These are phyloP conservation scores for Kondoa malvinella DNA, from an alignment of 768 basidiomycete genomes.

Conservation along the genomic window DNA sequence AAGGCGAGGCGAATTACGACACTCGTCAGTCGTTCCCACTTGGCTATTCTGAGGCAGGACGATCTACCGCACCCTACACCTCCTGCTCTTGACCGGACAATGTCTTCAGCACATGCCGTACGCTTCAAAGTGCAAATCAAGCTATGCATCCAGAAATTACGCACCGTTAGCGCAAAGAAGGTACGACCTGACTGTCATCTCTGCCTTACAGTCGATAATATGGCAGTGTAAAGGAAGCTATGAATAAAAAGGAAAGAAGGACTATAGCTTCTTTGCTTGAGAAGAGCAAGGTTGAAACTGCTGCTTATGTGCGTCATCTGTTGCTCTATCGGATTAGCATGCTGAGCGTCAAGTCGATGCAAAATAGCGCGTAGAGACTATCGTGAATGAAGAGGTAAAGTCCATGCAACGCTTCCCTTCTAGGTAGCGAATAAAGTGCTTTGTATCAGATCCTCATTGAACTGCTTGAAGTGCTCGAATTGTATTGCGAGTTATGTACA, in stretches of 20 bases:
- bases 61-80: background rate
- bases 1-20: no score
- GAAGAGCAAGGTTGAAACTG: conserved; percentile 64
- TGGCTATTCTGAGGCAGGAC: no score
- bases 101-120: background rate
- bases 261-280: conserved; percentile 70
- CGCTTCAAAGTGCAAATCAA: conserved; percentile 10
- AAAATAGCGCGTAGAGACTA: conserved; percentile 40
- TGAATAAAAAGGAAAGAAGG: conserved; percentile 53
- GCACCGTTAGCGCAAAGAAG: background rate
- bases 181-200: background rate
- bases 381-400: conserved; percentile 27
- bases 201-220: background rate
- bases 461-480: conserved; percentile 74
- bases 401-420: conserved; percentile 16
- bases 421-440: conserved; percentile 41
- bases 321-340: no score
- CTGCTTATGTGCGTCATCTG: conserved; percentile 54
- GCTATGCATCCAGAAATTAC: conserved; percentile 16
- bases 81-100: background rate
- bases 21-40: no score
- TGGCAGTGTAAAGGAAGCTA: conserved; percentile 65
- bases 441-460: conserved; percentile 73
- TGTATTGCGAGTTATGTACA: conserved; percentile 83
- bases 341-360: conserved; percentile 26